These are phyloP conservation scores for Herpotrichia juniperi DNA, from an alignment of 2,329 filamentous ascomycete species.

Conservation along the genomic window DNA sequence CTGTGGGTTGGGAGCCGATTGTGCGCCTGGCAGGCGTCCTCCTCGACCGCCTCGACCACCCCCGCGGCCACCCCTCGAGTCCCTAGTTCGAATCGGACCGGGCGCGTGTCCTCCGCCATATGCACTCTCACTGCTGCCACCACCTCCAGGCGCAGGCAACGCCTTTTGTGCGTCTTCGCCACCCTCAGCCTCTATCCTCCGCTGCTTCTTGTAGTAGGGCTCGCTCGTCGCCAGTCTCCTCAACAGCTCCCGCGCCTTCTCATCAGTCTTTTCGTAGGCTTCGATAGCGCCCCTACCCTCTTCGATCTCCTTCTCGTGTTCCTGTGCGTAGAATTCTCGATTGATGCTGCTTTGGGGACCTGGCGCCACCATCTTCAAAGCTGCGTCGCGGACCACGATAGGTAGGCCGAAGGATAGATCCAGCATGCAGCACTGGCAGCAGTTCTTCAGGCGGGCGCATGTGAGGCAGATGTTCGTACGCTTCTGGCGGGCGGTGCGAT, in stretches of 20 bases:
- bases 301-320: conserved; percentile 94
- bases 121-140: conserved; percentile 31
- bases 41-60: conserved; percentile 49
- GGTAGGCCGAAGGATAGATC: conserved; percentile 95
- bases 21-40: conserved; percentile 61
- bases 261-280: conserved; percentile 95
- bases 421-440: conserved; percentile 98
- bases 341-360: conserved; percentile 93
- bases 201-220: conserved; percentile 91
- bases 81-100: conserved; percentile 80
- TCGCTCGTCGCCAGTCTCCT: conserved; percentile 87
- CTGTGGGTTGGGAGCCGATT: conserved; percentile 78
- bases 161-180: conserved; percentile 50
- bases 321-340: conserved; percentile 95
- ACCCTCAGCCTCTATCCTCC: conserved; percentile 69
- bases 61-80: conserved; percentile 52
- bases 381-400: conserved; percentile 92
- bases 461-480: conserved; percentile 95
- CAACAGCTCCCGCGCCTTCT: conserved; percentile 90
- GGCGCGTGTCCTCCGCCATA: conserved; percentile 54
- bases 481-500: conserved; percentile 89
- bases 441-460: conserved; percentile 96
- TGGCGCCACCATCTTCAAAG: conserved; percentile 95
- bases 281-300: conserved; percentile 82
- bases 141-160: conserved; percentile 46